A percentile compares a stretch with the other conserved stretches of the same genome.
phyloP scores from a whole-genome alignment of 768 basidiomycete genomes.

The Leccinum rimulosum region DNA sequence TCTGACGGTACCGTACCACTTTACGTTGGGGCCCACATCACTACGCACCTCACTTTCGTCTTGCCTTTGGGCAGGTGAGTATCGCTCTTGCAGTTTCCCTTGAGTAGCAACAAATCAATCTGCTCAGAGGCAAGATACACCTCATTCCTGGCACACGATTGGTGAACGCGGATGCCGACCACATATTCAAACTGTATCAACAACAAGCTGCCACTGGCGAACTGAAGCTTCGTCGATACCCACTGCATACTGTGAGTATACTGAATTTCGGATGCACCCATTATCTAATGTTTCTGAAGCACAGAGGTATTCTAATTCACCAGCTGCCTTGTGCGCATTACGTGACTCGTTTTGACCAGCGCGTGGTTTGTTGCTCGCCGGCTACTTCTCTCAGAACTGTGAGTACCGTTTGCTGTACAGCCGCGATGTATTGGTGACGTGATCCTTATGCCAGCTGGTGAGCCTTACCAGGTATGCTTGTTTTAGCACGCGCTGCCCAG shows the following conservation, averaged over 20 bases:
- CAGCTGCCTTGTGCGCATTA: slow-evolving; percentile 1
- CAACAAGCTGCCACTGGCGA: slow-evolving; percentile 52
- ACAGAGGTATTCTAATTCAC: slow-evolving; percentile 51
- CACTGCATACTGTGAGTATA: slow-evolving; percentile 54
- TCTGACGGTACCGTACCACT: slow-evolving; percentile 16
- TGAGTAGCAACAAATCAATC: not conserved
- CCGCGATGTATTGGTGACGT: not conserved
- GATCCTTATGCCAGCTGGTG: slow-evolving; percentile 53
- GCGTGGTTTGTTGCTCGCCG: slow-evolving; percentile 67
- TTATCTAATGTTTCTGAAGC: slow-evolving; percentile 39
- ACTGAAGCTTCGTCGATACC: slow-evolving; percentile 69
- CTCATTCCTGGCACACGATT: slow-evolving; percentile 43
- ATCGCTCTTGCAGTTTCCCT: not conserved
- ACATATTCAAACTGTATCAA: slow-evolving; percentile 66
- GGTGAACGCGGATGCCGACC: slow-evolving; percentile 45
- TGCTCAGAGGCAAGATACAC: slow-evolving; percentile 56
- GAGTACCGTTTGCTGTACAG: slow-evolving; percentile 24
- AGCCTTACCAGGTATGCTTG: slow-evolving; percentile 66
- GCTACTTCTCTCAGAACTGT: slow-evolving; percentile 88
- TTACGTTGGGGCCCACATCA: slow-evolving; percentile 21
- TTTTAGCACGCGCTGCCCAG: not conserved
- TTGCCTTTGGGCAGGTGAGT: slow-evolving; percentile 48
- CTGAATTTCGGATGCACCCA: not conserved
- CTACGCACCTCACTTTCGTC: slow-evolving; percentile 45
- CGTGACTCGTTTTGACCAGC: slow-evolving; percentile 38